A percentile compares a stretch with the other conserved stretches of the same genome.
Evolutionary conservation across 805 yeast species (phyloP).

Genomic region (Wickerhamomyces queroliae): DNA sequence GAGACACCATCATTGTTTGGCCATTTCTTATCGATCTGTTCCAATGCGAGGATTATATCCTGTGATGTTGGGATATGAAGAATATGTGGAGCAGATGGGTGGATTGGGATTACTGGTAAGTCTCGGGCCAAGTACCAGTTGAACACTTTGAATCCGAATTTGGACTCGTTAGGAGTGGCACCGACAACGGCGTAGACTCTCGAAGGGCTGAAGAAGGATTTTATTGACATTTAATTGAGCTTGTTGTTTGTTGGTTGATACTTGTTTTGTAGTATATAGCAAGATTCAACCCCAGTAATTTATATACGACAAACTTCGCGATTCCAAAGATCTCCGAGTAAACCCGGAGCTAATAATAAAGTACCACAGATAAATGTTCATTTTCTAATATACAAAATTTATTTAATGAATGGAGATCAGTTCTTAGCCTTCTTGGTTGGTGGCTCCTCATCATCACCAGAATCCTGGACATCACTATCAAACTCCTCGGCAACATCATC

Average conservation of each 20-base stretch:
- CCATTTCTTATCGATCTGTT: slow-evolving; percentile 15
- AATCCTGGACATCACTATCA: slow-evolving; percentile 51
- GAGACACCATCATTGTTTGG: slow-evolving; percentile 39
- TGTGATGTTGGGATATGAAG: slow-evolving; percentile 35
- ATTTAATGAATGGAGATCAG: neutral
- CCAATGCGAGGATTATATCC: slow-evolving; percentile 25
- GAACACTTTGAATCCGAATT: slow-evolving; percentile 66
- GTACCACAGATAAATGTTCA: neutral
- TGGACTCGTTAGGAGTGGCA: slow-evolving; percentile 56
- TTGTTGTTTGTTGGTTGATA: neutral
- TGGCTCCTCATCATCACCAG: slow-evolving; percentile 25
- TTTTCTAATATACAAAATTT: neutral
- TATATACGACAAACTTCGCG: neutral
- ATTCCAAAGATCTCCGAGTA: neutral
- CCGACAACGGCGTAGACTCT: slow-evolving; percentile 65
- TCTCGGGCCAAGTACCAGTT: slow-evolving; percentile 57
- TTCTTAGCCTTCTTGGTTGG: slow-evolving; percentile 32
- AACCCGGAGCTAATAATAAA: neutral
- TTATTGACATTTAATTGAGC: slow-evolving; percentile 20
- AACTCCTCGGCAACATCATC: slow-evolving; percentile 82
- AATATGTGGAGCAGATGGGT: slow-evolving; percentile 48
- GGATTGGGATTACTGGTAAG: slow-evolving; percentile 60
- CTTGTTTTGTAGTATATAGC: too few relatives aligned
- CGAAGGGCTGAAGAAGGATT: slow-evolving; percentile 43
- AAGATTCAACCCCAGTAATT: neutral